These are phyloP conservation scores for Penicillium simplicissimum DNA, from an alignment of 495 filamentous ascomycete genomes.

Conservation along the genomic window DNA sequence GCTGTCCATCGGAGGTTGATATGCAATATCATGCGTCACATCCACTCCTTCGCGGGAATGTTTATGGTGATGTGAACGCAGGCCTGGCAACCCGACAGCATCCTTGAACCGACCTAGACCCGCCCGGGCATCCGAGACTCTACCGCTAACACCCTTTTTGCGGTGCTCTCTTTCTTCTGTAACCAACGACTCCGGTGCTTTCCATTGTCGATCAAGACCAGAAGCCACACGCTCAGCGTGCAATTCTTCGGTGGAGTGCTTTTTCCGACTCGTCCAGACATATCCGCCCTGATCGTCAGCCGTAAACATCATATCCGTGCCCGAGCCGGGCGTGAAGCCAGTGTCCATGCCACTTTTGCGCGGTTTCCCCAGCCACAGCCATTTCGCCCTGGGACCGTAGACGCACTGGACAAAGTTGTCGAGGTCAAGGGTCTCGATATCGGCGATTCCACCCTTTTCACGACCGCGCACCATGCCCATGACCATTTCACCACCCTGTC, in stretches of 20 bases:
- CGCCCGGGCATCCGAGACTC: constrained; percentile 79
- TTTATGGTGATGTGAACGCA: constrained; percentile 51
- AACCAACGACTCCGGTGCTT: constrained; percentile 27
- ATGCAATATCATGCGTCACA: constrained; percentile 32
- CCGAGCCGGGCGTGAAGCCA: constrained; percentile 50
- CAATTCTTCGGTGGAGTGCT: constrained; percentile 43
- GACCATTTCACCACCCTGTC: constrained; percentile 92
- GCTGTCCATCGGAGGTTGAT: constrained; percentile 35
- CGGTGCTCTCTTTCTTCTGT: constrained; percentile 65
- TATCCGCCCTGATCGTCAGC: constrained; percentile 67
- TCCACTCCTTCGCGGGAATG: constrained; percentile 43
- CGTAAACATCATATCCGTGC: constrained; percentile 62
- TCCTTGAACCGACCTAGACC: constrained; percentile 83
- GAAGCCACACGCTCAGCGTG: constrained; percentile 31
- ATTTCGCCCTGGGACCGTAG: constrained; percentile 80
- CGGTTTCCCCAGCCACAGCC: constrained; percentile 90
- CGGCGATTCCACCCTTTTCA: constrained; percentile 86
- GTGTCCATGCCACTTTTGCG: constrained; percentile 59
- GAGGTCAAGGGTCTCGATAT: constrained; percentile 87
- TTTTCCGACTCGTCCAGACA: constrained; percentile 61
- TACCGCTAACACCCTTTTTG: constrained; percentile 75
- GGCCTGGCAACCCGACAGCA: constrained; percentile 64
- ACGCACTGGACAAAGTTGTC: constrained; percentile 77
- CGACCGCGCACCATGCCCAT: constrained; percentile 88
- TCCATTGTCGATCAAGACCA: constrained; percentile 34